A percentile compares a stretch with the other conserved stretches of the same genome.
phyloP scores from a whole-genome alignment of 768 basidiomycete species.

The Rhodotorula graminis region DNA sequence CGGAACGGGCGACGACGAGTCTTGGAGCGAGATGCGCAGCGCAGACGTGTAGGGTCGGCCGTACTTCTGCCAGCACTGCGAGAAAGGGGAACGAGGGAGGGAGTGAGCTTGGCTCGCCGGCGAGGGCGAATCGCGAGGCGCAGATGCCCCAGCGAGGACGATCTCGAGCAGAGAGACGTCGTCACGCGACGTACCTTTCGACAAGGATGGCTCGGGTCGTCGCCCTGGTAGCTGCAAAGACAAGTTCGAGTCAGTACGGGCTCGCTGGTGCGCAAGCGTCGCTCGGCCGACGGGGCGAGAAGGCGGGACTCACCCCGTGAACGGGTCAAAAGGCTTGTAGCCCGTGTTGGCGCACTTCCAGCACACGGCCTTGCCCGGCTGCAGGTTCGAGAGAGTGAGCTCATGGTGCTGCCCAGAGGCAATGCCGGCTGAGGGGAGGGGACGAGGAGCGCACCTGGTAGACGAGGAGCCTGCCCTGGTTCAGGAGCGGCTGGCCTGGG shows the following conservation, averaged over 20 bases:
- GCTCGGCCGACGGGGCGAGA: too few relatives aligned
- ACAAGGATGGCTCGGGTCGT: slow-evolving; percentile 34
- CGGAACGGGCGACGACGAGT: background rate
- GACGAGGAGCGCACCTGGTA: slow-evolving; percentile 6
- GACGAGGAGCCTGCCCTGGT: slow-evolving; percentile 17
- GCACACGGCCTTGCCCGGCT: background rate
- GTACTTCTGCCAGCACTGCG: slow-evolving; percentile 31
- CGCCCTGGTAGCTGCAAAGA: slow-evolving; percentile 8
- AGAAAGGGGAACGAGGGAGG: background rate
- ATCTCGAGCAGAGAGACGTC: too few relatives aligned
- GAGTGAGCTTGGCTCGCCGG: background rate
- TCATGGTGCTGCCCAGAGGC: too few relatives aligned
- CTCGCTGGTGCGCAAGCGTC: too few relatives aligned
- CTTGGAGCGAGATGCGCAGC: background rate
- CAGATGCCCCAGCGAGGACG: too few relatives aligned
- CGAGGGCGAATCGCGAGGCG: too few relatives aligned
- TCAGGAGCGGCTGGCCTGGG: slow-evolving; percentile 20
- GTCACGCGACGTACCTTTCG: slow-evolving; percentile 5
- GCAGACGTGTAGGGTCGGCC: slow-evolving; percentile 14
- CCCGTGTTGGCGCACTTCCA: slow-evolving; percentile 26
- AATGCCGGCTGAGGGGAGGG: fast-evolving
- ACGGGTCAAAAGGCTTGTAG: slow-evolving; percentile 27
- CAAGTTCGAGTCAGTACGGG: too few relatives aligned
- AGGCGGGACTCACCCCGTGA: background rate
- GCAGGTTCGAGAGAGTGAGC: background rate